phyloP scores from a whole-genome alignment of 192 early-diverging fungal species.

The Gryganskiella cystojenkinii region DNA sequence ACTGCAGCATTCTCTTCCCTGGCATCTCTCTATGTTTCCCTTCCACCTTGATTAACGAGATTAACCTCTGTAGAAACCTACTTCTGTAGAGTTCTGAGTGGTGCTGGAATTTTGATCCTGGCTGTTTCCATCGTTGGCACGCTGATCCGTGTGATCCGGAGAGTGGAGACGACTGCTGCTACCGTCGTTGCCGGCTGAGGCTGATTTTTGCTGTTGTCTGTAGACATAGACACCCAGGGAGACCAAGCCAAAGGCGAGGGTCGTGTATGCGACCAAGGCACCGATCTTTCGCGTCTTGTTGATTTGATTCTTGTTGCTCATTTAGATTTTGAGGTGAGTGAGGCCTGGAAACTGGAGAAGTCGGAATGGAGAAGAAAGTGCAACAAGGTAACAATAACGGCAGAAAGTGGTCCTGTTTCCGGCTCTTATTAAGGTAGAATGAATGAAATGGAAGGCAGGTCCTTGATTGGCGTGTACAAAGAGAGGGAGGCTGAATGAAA shows the following conservation, averaged over 20 bases:
- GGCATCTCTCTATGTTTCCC: too few relatives aligned
- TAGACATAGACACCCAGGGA: conserved; percentile 43
- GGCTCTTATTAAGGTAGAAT: neutral
- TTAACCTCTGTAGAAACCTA: too few relatives aligned
- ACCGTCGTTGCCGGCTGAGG: neutral
- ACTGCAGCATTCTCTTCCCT: too few relatives aligned
- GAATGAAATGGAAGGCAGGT: neutral
- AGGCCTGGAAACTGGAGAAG: neutral
- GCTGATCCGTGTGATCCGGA: conserved; percentile 1
- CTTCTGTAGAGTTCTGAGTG: conserved; percentile 9
- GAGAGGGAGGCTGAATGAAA: neutral
- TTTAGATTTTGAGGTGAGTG: conserved; percentile 2
- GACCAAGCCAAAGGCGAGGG: conserved; percentile 34
- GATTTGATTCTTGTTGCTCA: conserved; percentile 30
- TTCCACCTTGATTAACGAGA: too few relatives aligned
- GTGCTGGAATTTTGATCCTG: conserved; percentile 16
- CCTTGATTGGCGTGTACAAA: too few relatives aligned
- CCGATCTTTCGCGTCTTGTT: conserved; percentile 34
- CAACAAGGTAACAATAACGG: neutral
- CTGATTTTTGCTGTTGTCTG: conserved; percentile 20
- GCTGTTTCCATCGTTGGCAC: neutral
- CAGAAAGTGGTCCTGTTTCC: neutral
- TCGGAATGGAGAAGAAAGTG: too few relatives aligned
- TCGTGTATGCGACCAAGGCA: conserved; percentile 37
- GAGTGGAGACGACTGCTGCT: conserved; percentile 6